Percentiles rank a stretch among this genome's conserved stretches.
phyloP scores from a whole-genome alignment of 1,284 basidiomycete genomes.

The Vanrija humicola region DNA sequence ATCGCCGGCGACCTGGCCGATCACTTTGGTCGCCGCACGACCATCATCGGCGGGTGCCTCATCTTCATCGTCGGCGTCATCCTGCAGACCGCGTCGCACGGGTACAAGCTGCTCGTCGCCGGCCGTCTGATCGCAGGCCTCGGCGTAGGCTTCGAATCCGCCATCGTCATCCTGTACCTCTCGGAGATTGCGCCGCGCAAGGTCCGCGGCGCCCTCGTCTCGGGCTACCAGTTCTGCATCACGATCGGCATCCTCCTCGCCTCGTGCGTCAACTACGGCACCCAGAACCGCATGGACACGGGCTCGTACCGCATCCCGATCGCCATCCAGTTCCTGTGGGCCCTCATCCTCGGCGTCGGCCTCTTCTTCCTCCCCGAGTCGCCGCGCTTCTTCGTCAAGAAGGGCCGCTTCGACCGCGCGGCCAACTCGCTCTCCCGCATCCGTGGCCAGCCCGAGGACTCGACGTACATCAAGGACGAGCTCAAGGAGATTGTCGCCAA shows the following conservation, averaged over 20 bases:
- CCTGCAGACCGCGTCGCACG: conserved; percentile 49
- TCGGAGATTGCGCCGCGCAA: conserved; percentile 63
- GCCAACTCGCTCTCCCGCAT: conserved; percentile 62
- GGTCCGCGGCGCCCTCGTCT: conserved; percentile 78
- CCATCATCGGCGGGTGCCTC: conserved; percentile 47
- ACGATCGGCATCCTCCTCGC: conserved; percentile 79
- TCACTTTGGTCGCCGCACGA: conserved; percentile 45
- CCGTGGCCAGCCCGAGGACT: conserved; percentile 53
- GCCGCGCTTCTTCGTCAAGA: conserved; percentile 78
- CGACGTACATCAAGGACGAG: conserved; percentile 58
- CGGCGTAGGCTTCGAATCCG: conserved; percentile 53
- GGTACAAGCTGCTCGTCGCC: conserved; percentile 34
- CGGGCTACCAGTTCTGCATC: conserved; percentile 75
- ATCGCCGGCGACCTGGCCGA: conserved; percentile 51
- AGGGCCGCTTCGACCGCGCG: conserved; percentile 61
- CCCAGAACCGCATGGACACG: conserved; percentile 59
- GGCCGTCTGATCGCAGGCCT: conserved; percentile 52
- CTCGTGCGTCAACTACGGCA: conserved; percentile 70
- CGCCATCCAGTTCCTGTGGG: conserved; percentile 62
- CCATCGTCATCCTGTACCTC: conserved; percentile 61
- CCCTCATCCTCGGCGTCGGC: conserved; percentile 42
- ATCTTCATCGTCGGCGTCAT: conserved; percentile 50
- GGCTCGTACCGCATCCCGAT: conserved; percentile 75
- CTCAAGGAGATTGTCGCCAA: conserved; percentile 67
- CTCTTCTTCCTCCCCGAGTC: conserved; percentile 72